Percentiles rank a stretch among this genome's conserved stretches.
Evolutionary conservation across 2,329 filamentous ascomycete species (phyloP).

Genomic region (Cercospora janseana): DNA sequence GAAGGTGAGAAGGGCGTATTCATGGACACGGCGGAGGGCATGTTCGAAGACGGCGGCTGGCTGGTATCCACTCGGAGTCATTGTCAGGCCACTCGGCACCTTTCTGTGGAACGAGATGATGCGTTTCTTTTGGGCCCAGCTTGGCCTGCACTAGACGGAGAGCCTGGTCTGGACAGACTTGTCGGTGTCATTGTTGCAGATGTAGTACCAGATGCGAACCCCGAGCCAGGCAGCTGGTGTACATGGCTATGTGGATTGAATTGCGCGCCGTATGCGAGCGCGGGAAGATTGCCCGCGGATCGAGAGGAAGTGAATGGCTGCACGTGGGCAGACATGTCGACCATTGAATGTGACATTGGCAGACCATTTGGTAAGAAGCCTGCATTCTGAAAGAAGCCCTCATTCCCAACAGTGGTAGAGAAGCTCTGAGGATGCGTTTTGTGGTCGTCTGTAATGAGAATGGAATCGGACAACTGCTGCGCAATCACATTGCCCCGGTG

Average conservation of each 20-base stretch:
- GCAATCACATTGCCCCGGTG: slow-evolving; percentile 71
- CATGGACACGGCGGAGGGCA: slow-evolving; percentile 34
- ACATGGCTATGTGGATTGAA: slow-evolving; percentile 39
- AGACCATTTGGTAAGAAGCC: slow-evolving; percentile 33
- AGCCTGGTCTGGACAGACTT: slow-evolving; percentile 69
- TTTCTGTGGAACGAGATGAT: slow-evolving; percentile 57
- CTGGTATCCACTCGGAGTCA: slow-evolving; percentile 72
- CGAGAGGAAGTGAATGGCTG: slow-evolving; percentile 57
- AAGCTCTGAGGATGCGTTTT: slow-evolving; percentile 65
- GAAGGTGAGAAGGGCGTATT: slow-evolving; percentile 42
- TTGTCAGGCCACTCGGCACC: slow-evolving; percentile 70
- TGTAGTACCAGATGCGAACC: slow-evolving; percentile 38
- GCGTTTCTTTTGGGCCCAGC: slow-evolving; percentile 74
- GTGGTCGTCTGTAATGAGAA: slow-evolving; percentile 97
- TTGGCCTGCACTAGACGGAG: slow-evolving; percentile 58
- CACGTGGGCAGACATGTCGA: slow-evolving; percentile 39
- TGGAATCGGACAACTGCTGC: slow-evolving; percentile 80
- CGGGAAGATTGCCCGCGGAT: slow-evolving; percentile 63
- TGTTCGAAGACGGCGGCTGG: slow-evolving; percentile 31
- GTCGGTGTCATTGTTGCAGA: slow-evolving; percentile 56
- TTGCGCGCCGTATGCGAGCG: slow-evolving; percentile 44
- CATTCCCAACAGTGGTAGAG: slow-evolving; percentile 31
- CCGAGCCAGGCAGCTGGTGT: slow-evolving; percentile 35
- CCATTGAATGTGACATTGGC: slow-evolving; percentile 41
- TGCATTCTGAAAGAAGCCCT: slow-evolving; percentile 30